Percentiles rank a stretch among this genome's conserved stretches.
phyloP scores from a whole-genome alignment of 805 yeast genomes.

The Novakomyces olei region DNA sequence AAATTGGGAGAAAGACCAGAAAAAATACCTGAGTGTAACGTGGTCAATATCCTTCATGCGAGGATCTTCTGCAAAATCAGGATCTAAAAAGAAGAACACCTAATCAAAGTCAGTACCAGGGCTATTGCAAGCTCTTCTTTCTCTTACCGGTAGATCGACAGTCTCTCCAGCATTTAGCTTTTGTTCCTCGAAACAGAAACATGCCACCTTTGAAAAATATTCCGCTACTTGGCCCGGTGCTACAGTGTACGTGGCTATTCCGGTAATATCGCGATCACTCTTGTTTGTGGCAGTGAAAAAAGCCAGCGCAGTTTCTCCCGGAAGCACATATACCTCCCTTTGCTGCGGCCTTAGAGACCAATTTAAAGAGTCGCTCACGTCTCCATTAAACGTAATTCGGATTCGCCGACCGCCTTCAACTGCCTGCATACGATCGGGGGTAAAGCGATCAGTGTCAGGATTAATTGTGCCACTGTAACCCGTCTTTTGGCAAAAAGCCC shows the following conservation, averaged over 20 bases:
- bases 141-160: conserved; percentile 98
- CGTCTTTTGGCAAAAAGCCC: conserved; percentile 79
- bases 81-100: conserved; percentile 88
- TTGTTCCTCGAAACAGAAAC: conserved; percentile 96
- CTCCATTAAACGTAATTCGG: conserved; percentile 72
- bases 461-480: conserved; percentile 94
- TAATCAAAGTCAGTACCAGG: too few relatives aligned
- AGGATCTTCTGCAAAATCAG: conserved; percentile 86
- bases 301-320: conserved; percentile 95
- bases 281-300: conserved; percentile 79
- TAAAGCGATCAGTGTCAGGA: conserved; percentile 58
- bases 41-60: conserved; percentile 77
- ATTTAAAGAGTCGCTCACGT: conserved; percentile 71
- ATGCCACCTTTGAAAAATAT: conserved; percentile 89
- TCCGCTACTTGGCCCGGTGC: conserved; percentile 93
- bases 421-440: conserved; percentile 71
- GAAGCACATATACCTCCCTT: conserved; percentile 72
- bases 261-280: conserved; percentile 75
- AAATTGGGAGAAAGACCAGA: too few relatives aligned
- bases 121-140: too few relatives aligned
- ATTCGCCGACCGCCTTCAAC: conserved; percentile 69
- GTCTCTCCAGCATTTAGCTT: conserved; percentile 85
- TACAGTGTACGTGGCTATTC: conserved; percentile 88
- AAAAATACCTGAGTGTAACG: too few relatives aligned
- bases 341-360: conserved; percentile 94